Base-by-base conservation (phyloP, 352 stramenopile genomes). In the Phytophthora fragariaefolia region DNA sequence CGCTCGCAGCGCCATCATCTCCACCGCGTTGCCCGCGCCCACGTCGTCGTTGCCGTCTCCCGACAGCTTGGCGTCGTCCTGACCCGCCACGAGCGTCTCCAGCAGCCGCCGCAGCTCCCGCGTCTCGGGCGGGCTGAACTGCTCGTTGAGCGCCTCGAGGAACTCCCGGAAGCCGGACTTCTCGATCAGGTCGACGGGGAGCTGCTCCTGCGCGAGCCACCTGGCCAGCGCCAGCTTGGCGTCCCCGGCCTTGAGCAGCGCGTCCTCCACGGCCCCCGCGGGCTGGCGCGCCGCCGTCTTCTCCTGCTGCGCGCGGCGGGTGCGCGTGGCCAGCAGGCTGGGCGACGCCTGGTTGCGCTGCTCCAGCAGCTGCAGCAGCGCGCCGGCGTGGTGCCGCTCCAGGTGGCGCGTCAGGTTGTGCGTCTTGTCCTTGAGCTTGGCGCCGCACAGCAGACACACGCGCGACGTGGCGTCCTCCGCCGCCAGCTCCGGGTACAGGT, bases 351-450 rank as follows among this genome's bases (percentile, higher is more conserved):
- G 53, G 4, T 60, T 69, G 17, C 77, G 80, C 46, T 88, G 80
- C 51, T 83, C 80, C 27, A 88, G 45, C 22, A 86, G 22, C 73
- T 85, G 79, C 32, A 84, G 45, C 46, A 88, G 51, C 2, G 80
- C 80, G 2, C 63, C 77, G 22, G 76, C 62, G 57, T 86, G 80
- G 40, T 86, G 80, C 22, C 80, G 73, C 66, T 88, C 80, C 42
- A 86, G 47, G 58, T 88, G 80, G 0, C 77, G 80, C 62, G 74
- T 88, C n/a, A 88, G 75, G 60, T 85, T 86, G 67, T 88, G 80
- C 24, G 80, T 88, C 68, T 86, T 88, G 70, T 88, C 79, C 66
- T 86, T 88, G 52, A 88, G 73, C 40, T 73, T 74, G 50, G 69
- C 67, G 20, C 50, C 30, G 63, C 80, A 86, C 18, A 88, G 60